Percentiles rank a stretch among this genome's conserved stretches.
phyloP scores from a whole-genome alignment of 2,329 filamentous ascomycete genomes.

The Falciphora oryzae region DNA sequence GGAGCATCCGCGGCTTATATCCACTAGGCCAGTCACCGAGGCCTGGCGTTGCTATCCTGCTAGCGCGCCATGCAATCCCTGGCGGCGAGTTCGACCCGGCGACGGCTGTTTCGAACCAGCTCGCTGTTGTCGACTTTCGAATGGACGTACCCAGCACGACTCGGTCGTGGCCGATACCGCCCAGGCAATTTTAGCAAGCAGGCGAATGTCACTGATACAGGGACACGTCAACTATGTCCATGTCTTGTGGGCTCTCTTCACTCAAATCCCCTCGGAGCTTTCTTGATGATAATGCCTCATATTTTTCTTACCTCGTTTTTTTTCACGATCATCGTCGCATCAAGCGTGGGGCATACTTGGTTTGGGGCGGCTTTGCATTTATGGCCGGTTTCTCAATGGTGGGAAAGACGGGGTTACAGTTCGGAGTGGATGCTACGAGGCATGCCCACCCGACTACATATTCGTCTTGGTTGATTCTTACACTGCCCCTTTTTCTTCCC shows the following conservation, averaged over 20 bases:
- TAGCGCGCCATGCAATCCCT: background rate
- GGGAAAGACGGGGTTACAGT: background rate
- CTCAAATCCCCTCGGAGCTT: background rate
- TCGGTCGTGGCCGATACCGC: background rate
- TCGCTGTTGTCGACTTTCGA: background rate
- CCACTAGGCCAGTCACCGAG: background rate
- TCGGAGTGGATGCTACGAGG: background rate
- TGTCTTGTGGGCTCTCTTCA: background rate
- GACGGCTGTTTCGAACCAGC: background rate
- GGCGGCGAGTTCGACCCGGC: background rate
- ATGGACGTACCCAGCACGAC: background rate
- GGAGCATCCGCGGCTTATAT: background rate
- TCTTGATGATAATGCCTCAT: conserved; percentile 4
- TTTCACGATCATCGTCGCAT: background rate
- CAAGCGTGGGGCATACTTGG: conserved; percentile 9
- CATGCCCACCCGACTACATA: background rate
- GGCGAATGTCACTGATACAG: too few species aligned
- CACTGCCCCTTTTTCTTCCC: conserved; percentile 7
- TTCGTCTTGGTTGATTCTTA: conserved; percentile 11
- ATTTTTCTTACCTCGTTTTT: conserved; percentile 1
- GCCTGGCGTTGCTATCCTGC: background rate
- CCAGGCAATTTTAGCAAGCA: background rate
- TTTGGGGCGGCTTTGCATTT: conserved; percentile 9
- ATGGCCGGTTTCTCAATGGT: background rate
- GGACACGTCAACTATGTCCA: background rate